A percentile compares a stretch with the other conserved stretches of the same genome.
Conservation (phyloP, 176 grass and related monocot species). For the Triticum monococcum region DNA sequence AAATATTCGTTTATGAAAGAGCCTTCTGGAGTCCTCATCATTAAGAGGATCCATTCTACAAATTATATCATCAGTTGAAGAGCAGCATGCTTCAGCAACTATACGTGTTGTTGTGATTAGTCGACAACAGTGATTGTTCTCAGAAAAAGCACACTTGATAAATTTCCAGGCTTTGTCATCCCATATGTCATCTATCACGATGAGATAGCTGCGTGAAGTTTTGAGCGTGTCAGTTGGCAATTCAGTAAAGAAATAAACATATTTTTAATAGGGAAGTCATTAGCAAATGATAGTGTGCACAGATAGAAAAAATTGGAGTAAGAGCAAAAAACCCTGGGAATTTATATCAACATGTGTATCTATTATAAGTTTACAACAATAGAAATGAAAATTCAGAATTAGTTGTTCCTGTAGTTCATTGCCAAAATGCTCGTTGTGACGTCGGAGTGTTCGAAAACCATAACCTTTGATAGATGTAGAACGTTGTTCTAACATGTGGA, state of each 20-base stretch:
- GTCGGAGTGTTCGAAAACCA: not conserved
- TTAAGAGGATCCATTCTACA: not conserved
- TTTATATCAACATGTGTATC: not conserved
- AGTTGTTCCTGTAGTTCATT: not conserved
- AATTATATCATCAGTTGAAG: not conserved
- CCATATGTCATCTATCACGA: not conserved
- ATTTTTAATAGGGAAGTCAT: not conserved
- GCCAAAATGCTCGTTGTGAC: not conserved
- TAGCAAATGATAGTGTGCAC: not conserved
- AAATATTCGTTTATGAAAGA: not conserved
- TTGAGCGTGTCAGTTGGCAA: not conserved
- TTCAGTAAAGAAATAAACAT: not conserved
- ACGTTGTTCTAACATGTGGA: not conserved
- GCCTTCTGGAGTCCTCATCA: not conserved
- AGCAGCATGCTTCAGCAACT: not conserved
- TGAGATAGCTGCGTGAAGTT: not conserved
- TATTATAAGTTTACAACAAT: not conserved
- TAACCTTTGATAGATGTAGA: not conserved
- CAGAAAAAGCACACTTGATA: not conserved
- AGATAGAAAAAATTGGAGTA: not conserved
- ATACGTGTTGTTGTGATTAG: not conserved
- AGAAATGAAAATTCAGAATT: not conserved
- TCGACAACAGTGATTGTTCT: not conserved
- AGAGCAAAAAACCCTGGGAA: not conserved
- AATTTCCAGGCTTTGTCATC: not conserved